Base-by-base conservation (phyloP, 164 flowering plant genomes). In the Nymphaea colorata region DNA sequence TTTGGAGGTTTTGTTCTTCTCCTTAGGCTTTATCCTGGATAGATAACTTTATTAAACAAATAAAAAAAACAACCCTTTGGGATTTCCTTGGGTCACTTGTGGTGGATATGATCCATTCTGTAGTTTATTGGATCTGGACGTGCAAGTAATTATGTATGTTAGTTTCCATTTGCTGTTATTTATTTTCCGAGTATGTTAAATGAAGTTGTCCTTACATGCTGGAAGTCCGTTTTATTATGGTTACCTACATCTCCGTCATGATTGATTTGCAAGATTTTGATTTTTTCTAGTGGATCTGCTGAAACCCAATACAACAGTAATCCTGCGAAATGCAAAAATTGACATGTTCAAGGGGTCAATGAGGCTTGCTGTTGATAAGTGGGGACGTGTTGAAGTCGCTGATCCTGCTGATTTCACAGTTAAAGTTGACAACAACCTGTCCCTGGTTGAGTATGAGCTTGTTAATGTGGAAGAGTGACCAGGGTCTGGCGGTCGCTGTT, bases 291-390 rank as follows among this genome's bases (percentile, higher is more conserved):
- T 79, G 67, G 82, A 74, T 53, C 25, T 74, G 77, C 71, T 76
- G 79, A 74, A 76, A 64, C 67, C 77, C 3, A 74, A 67, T 44
- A 45, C 74, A 18, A 79, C 77, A 18, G 73, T 79, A 44, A 74
- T 76, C 59, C 71, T 79, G 64, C 75, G 79, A 6, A 75, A 75
- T 63, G 76, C 78, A 6, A 78, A 78, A 64, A 72, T 75, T 43
- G 78, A 78, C 70, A 78, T 78, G 81, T 78, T 75, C 69, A 78
- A 78, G 72, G 81, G 81, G 42, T 78, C 79, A 41, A 78, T 78
- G 80, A 78, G 80, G 78, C 77, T 78, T 68, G 80, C 76, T 15
- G 80, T 78, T 16, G 80, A 78, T 74, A 78, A 78, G 59, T 78
- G 80, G 80, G 80, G 80, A 12, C 78, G 78, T 63, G 76, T 78